These are phyloP conservation scores for Xylaria telfairii DNA, from an alignment of 495 filamentous ascomycete species.

Conservation along the genomic window DNA sequence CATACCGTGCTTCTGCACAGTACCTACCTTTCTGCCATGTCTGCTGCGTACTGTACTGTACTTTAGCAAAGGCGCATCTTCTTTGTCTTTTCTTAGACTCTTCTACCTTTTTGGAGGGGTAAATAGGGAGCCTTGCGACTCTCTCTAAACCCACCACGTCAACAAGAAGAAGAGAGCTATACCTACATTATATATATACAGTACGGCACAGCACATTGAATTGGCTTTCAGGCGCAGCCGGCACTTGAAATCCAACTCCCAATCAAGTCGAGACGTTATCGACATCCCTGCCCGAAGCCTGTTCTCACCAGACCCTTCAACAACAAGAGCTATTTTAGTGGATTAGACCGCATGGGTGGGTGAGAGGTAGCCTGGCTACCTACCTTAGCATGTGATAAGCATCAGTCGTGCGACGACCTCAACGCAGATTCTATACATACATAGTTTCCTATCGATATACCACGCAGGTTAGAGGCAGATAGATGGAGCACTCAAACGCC, in stretches of 20 bases:
- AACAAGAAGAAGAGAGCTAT: not conserved
- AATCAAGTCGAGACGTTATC: slow-evolving; percentile 2
- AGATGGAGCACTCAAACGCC: not conserved
- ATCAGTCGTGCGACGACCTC: no score
- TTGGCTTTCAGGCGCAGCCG: not conserved
- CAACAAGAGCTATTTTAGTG: not conserved
- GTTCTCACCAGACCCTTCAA: no score
- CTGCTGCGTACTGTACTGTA: not conserved
- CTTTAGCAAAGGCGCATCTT: not conserved
- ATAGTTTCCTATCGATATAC: no score
- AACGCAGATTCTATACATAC: no score
- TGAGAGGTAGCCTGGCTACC: no score
- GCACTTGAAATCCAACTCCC: not conserved
- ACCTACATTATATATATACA: not conserved
- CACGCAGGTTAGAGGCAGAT: no score
- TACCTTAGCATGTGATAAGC: not conserved
- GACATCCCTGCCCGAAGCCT: slow-evolving; percentile 2
- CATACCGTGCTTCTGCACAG: not conserved
- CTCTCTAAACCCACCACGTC: not conserved
- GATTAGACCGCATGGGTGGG: no score
- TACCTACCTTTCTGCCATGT: no score
- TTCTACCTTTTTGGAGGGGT: no score
- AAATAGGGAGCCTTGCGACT: no score
- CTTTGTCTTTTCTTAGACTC: not conserved
- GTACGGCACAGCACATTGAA: not conserved